Evolutionary conservation across 176 grass and related monocot genomes (phyloP), one percentile per base, ranked within the genome.

Genomic region (Ananas comosus): DNA sequence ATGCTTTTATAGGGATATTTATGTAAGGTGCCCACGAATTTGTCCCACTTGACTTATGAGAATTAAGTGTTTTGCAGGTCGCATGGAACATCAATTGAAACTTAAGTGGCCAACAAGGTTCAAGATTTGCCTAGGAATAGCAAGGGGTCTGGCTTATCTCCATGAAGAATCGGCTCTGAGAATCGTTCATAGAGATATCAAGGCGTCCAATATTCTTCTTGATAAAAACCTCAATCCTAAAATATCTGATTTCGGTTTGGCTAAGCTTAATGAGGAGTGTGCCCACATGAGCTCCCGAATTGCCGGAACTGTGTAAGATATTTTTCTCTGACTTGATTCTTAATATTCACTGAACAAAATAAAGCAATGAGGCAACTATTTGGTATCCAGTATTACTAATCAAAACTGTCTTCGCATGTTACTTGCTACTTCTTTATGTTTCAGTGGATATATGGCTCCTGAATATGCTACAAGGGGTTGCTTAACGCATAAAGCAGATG

Each of bases 141-240:
- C 91, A 3, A 86, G 77, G 74, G 91, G 91, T 48, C 70, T 96
- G 64, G 69, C 73, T 48, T 91, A 88, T 84, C 88, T 96, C 59
- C 91, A 96, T 66, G 91, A 96, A 73, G 91, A 91, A 69, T 91
- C 88, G 51, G 81, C 80, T 28, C 51, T 96, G 73, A 91, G 77
- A 91, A 96, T 96, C 51, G 51, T 96, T 58, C 92, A 96, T 68
- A 87, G 92, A 82, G 92, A 96, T 59, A 96, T 96, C 69, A 96
- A 96, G 67, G 77, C 88, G 22, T 80, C 88, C 53, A 91, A 96
- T 80, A 91, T 96, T 85, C 88, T 91, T 69, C 79, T 91, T 48
- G 88, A 96, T 74, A 83, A 84, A 80, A 88, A 74, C 10, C 64
- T 96, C 12, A 78, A 86, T 73, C 85, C 92, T 16, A 96, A 96